Conservation (phyloP, 768 basidiomycete genomes). For the Cystoderma amianthinum region DNA sequence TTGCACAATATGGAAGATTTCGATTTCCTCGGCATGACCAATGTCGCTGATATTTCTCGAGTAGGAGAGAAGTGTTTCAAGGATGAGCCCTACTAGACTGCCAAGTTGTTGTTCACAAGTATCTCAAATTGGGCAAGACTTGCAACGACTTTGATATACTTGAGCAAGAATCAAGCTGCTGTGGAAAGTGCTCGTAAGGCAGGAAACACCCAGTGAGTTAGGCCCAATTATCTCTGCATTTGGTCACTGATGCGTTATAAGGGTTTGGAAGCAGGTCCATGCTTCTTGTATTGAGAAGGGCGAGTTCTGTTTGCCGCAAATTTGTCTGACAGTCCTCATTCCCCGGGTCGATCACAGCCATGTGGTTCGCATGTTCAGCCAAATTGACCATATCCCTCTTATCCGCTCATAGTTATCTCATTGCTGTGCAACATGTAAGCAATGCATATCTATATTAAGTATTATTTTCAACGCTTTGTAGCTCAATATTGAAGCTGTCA, state of each 20-base stretch:
- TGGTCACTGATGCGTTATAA: conserved; percentile 18
- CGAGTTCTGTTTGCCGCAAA: conserved; percentile 96
- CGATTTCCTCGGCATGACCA: conserved; percentile 98
- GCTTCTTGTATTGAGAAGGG: conserved; percentile 96
- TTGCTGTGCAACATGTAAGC: conserved; percentile 89
- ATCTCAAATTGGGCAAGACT: conserved; percentile 99
- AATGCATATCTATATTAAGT: conserved; percentile 1
- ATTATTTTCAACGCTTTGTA: conserved; percentile 28
- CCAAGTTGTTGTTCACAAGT: conserved; percentile 90
- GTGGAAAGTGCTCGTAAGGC: conserved; percentile 99
- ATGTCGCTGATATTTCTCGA: conserved; percentile 93
- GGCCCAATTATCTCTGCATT: neutral
- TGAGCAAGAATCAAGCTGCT: conserved; percentile 96
- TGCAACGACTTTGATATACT: conserved; percentile 96
- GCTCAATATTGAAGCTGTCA: conserved; percentile 95
- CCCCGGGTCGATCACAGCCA: conserved; percentile 93
- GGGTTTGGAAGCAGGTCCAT: conserved; percentile 99
- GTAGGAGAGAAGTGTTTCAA: conserved; percentile 99
- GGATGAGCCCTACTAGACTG: conserved; percentile 94
- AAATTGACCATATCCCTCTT: conserved; percentile 92
- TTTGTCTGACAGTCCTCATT: conserved; percentile 91
- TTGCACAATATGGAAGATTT: conserved; percentile 99
- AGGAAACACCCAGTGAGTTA: conserved; percentile 89
- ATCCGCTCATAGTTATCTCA: conserved; percentile 95
- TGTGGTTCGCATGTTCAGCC: conserved; percentile 92